Percentiles rank a stretch among this genome's conserved stretches.
Evolutionary conservation across 768 basidiomycete species (phyloP).

Genomic region (Crepidotus variabilis): DNA sequence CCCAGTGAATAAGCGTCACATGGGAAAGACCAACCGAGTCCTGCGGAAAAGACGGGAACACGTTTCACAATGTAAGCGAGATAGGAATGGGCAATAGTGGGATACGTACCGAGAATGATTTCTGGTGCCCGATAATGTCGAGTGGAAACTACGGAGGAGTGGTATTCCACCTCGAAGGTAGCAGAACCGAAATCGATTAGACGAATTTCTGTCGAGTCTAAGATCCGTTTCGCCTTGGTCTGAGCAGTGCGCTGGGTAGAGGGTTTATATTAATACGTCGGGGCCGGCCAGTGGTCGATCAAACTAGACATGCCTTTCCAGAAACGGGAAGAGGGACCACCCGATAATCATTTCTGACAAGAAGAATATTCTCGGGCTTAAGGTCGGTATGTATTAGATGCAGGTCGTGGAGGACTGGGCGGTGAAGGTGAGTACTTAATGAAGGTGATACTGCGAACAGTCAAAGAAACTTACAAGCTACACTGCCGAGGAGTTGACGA

Average conservation of each 20-base stretch:
- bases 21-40: slow-evolving; percentile 96
- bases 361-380: slow-evolving; percentile 97
- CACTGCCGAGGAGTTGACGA: slow-evolving; percentile 84
- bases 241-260: slow-evolving; percentile 55
- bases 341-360: slow-evolving; percentile 81
- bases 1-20: slow-evolving; percentile 99
- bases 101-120: slow-evolving; percentile 85
- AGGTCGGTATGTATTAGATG: slow-evolving; percentile 96
- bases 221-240: slow-evolving; percentile 69
- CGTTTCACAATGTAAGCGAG: slow-evolving; percentile 12
- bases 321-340: slow-evolving; percentile 54
- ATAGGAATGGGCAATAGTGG: not conserved
- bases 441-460: slow-evolving; percentile 1
- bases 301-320: slow-evolving; percentile 51
- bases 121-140: slow-evolving; percentile 98
- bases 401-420: slow-evolving; percentile 82
- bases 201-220: slow-evolving; percentile 87
- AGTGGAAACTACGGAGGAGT: slow-evolving; percentile 96
- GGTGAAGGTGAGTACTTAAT: slow-evolving; percentile 11
- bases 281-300: not conserved
- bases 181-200: slow-evolving; percentile 99
- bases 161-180: slow-evolving; percentile 97
- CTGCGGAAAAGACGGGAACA: slow-evolving; percentile 36
- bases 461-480: slow-evolving; percentile 76
- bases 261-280: slow-evolving; percentile 11